Evolutionary conservation across 2,329 filamentous ascomycete species (phyloP), one percentile per base, ranked within the genome.

Genomic region (Fusarium sp.): DNA sequence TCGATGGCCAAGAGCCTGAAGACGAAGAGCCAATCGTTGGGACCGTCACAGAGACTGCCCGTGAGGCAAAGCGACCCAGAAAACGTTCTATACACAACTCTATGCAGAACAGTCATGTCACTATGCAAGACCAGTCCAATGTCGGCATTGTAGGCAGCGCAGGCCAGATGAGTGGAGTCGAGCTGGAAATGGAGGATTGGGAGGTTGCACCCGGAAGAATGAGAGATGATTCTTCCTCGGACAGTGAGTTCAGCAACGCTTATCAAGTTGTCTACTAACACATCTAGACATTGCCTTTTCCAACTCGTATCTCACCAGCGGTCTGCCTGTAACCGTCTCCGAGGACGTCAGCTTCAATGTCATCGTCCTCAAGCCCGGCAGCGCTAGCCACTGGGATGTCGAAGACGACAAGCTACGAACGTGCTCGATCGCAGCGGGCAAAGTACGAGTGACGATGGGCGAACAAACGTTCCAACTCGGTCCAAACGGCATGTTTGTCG

Each of bases 121-220:
- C 8, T 5, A 31, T 40, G 19, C 34, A 9, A 22, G 61, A 54
- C 6, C 44, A 46, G 13, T 9, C 48, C 31, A 3, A 45, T n/a
- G 28, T 41, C 5, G 11, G 35, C 13, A n/a, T 42, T 2, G 11
- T 39, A 1, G 8, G 7, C 5, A 40, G 47, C 34, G 39, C 51
- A n/a, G 29, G 28, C 9, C 64, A 62, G 24, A 29, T 46, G 55
- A 26, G 58, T 13, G 7, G 45, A 5, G 45, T 61, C 12, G 53
- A 69, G 4, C 43, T 76, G 6, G 70, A 78, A 46, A 78, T 80
- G 72, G 79, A 81, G 60, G 72, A 73, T 3, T 81, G 79, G 79
- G 80, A 82, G 64, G 60, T 80, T 41, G 79, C 80, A 0, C 80
- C 80, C 1, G 80, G 80, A 13, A 74, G 77, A 22, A 68, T 80